Evolutionary conservation across 306 rosid species (phyloP), one percentile per base, ranked within the genome.

Genomic region (Argentina anserina): DNA sequence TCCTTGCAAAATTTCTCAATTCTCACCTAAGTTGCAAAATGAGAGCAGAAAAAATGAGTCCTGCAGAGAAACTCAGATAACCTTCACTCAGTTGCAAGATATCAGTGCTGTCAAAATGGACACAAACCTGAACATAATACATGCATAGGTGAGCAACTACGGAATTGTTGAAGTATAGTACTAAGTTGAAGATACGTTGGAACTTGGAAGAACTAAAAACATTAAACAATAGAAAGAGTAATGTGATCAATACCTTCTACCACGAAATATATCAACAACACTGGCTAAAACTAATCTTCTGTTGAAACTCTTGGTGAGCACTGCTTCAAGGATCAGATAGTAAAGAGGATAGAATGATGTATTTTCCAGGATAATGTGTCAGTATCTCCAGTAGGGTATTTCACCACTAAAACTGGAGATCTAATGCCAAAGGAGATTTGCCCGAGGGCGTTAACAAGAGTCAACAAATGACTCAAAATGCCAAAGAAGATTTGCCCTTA

Each of bases 401-500:
- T 76, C 67, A 78, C 75, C 55, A 40, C 80, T 63, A 82, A 76
- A 85, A 84, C 83, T 50, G 84, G 84, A 84, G 87, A 80, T 69
- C 23, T 53, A 50, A 72, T 80, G 83, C 83, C 83, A 80, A 80
- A 80, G 81, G 85, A 89, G 89, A 83, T 79, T 85, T 87, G 87
- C 88, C 96, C 72, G 3, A 75, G 49, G 49, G 67, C 71, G 85
- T 72, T 78, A 79, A 81, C 53, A 49, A 69, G 86, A 89, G 88
- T 81, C 96, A 7, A 85, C 68, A 1, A n/a, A 80, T 37, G 85
- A 88, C 90, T 80, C 89, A 74, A 87, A 89, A 81, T 74, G 82
- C 88, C 90, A 86, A 88, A 86, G 83, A 81, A 88, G 88, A 81
- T 78, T 85, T 86, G 88, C 87, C 95, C 71, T 5, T 70, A n/a